Evolutionary conservation across 495 filamentous ascomycete genomes (phyloP).

Genomic region (Talaromyces adpressus): DNA sequence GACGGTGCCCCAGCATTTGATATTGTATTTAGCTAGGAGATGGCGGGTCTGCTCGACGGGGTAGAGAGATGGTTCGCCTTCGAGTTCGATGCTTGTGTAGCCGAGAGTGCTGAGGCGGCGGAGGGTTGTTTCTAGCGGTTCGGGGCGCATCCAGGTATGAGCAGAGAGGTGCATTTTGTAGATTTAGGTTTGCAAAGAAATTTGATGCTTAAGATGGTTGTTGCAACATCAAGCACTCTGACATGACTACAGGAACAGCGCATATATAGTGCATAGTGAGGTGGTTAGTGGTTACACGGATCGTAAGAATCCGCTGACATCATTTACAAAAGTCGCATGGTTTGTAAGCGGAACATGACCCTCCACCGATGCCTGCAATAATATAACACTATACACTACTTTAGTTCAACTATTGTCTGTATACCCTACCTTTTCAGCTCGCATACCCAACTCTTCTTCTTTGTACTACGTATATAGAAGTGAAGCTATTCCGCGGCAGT

Average conservation of each 20-base stretch:
- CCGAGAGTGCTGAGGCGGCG: slow-evolving; percentile 17
- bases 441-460: too few relatives aligned
- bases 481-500: neutral
- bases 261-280: neutral
- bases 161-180: slow-evolving; percentile 22
- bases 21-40: slow-evolving; percentile 15
- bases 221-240: neutral
- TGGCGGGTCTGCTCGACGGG: slow-evolving; percentile 13
- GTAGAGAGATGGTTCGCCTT: slow-evolving; percentile 19
- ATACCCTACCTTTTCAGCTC: too few relatives aligned
- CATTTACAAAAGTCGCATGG: too few relatives aligned
- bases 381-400: too few relatives aligned
- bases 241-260: neutral
- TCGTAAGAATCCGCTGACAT: neutral
- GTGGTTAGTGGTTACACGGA: neutral
- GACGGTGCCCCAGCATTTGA: slow-evolving; percentile 18
- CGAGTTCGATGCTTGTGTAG: slow-evolving; percentile 23
- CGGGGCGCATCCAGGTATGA: slow-evolving; percentile 26
- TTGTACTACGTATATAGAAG: neutral
- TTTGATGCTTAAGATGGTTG: neutral
- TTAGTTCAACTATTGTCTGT: too few relatives aligned
- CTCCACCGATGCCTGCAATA: too few relatives aligned
- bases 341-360: too few relatives aligned
- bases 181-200: neutral
- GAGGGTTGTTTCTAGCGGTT: slow-evolving; percentile 19